These are phyloP conservation scores for Colletotrichum viniferum DNA, from an alignment of 2,329 filamentous ascomycete genomes.

Conservation along the genomic window DNA sequence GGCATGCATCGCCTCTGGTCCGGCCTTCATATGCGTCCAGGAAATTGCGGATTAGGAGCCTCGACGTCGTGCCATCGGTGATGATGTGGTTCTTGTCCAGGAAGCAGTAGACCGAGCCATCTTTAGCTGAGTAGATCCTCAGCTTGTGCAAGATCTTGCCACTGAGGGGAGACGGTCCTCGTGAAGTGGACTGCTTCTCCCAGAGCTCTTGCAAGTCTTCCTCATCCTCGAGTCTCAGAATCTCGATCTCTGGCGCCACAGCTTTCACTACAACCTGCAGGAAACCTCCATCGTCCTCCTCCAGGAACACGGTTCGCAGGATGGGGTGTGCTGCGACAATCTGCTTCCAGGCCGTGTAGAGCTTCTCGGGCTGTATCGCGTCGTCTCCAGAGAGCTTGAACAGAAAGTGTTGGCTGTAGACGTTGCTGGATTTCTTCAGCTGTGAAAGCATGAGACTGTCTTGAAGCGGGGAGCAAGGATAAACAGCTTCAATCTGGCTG, in stretches of 20 bases:
- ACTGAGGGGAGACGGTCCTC: neutral
- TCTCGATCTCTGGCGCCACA: neutral
- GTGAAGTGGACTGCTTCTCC: neutral
- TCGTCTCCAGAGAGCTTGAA: neutral
- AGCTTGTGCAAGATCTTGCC: neutral
- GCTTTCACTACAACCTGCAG: neutral
- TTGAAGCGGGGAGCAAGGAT: slow-evolving; percentile 11
- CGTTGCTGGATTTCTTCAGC: neutral
- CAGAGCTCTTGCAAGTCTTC: neutral
- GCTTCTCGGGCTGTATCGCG: neutral
- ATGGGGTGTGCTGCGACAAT: neutral
- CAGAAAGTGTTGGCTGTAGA: slow-evolving; percentile 1
- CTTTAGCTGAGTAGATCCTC: neutral
- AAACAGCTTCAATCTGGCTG: neutral
- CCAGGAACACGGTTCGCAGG: neutral
- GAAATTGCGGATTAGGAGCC: neutral
- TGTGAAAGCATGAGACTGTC: slow-evolving; percentile 8
- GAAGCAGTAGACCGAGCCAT: neutral
- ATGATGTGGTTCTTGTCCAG: slow-evolving; percentile 8
- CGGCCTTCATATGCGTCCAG: neutral
- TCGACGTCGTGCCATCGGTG: slow-evolving; percentile 4
- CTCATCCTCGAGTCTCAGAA: neutral
- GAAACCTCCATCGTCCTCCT: neutral
- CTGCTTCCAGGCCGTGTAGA: neutral
- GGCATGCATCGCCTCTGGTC: neutral